Percentiles rank a stretch among this genome's conserved stretches.
Conservation (phyloP, 495 filamentous ascomycete genomes). For the Elasticomyces elasticus region DNA sequence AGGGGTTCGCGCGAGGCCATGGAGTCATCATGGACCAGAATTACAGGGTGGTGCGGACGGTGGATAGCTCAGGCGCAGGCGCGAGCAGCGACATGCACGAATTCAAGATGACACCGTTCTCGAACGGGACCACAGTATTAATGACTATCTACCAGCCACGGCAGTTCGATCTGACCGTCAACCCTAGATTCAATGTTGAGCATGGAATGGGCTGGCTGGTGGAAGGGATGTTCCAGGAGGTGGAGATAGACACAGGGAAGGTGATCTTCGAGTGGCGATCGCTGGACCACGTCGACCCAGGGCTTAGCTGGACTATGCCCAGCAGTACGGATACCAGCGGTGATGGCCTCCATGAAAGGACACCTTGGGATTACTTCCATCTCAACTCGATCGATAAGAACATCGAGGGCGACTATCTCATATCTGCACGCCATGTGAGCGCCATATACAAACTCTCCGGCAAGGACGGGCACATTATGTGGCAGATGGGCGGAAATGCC, state of each 20-base stretch:
- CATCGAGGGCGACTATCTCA: slow-evolving; percentile 24
- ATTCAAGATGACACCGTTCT: slow-evolving; percentile 21
- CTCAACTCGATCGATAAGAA: slow-evolving; percentile 31
- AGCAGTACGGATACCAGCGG: slow-evolving; percentile 26
- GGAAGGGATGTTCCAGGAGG: slow-evolving; percentile 28
- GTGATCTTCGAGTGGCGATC: slow-evolving; percentile 36
- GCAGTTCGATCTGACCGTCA: slow-evolving; percentile 13
- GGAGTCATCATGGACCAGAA: slow-evolving; percentile 44
- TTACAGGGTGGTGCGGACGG: slow-evolving; percentile 40
- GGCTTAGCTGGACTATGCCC: slow-evolving; percentile 21
- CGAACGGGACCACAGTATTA: slow-evolving; percentile 23
- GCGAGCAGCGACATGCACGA: slow-evolving; percentile 19
- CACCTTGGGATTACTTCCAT: slow-evolving; percentile 28
- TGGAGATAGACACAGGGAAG: slow-evolving; percentile 24
- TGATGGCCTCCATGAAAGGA: slow-evolving; percentile 30
- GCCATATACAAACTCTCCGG: slow-evolving; percentile 22
- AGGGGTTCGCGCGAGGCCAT: slow-evolving; percentile 45
- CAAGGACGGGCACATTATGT: slow-evolving; percentile 19
- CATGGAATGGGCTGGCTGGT: slow-evolving; percentile 21
- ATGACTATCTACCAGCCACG: slow-evolving; percentile 25
- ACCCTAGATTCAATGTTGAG: slow-evolving; percentile 23
- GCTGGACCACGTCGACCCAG: slow-evolving; percentile 30
- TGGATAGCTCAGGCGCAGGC: slow-evolving; percentile 18
- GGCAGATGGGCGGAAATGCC: slow-evolving; percentile 23
- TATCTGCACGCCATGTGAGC: slow-evolving; percentile 25